These are phyloP conservation scores for Lunularia cruciata DNA, from an alignment of 225 moss, liverwort and hornwort species.

Conservation along the genomic window DNA sequence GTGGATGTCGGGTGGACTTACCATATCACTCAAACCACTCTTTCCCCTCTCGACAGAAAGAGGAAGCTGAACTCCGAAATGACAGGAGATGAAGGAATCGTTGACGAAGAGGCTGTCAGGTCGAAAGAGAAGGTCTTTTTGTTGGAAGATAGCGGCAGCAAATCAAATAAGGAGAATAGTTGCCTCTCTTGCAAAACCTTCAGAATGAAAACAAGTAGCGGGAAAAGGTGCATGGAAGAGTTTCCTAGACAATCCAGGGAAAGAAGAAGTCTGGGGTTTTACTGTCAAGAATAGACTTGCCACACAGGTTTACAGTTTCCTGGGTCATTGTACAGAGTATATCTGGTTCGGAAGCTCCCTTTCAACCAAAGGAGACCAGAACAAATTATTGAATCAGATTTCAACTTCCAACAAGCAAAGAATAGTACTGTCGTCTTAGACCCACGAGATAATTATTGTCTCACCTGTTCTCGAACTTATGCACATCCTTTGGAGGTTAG, in stretches of 20 bases:
- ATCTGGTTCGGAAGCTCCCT: too few species aligned
- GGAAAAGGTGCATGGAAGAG: constrained; percentile 2
- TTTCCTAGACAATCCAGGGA: neutral
- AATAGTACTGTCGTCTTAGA: too few species aligned
- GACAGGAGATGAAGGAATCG: constrained; percentile 26
- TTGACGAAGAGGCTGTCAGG: constrained; percentile 19
- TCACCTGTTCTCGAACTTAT: too few species aligned
- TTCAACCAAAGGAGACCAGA: too few species aligned
- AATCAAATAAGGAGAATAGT: constrained; percentile 25
- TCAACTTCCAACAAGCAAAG: too few species aligned
- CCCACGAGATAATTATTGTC: too few species aligned
- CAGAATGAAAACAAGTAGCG: neutral
- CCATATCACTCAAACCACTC: constrained; percentile 33
- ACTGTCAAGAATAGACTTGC: constrained; percentile 26
- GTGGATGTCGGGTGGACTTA: constrained; percentile 46
- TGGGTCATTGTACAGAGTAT: too few species aligned
- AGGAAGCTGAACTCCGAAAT: constrained; percentile 26
- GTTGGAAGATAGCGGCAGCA: constrained; percentile 23
- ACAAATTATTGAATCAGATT: too few species aligned
- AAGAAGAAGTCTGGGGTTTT: constrained; percentile 35
- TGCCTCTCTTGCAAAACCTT: constrained; percentile 22
- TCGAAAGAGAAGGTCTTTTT: constrained; percentile 28
- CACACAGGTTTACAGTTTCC: too few species aligned
- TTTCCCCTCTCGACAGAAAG: constrained; percentile 32
- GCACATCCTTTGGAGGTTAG: too few species aligned